Conservation (phyloP, 495 filamentous ascomycete genomes). For the Penicillium atrosanguineum region DNA sequence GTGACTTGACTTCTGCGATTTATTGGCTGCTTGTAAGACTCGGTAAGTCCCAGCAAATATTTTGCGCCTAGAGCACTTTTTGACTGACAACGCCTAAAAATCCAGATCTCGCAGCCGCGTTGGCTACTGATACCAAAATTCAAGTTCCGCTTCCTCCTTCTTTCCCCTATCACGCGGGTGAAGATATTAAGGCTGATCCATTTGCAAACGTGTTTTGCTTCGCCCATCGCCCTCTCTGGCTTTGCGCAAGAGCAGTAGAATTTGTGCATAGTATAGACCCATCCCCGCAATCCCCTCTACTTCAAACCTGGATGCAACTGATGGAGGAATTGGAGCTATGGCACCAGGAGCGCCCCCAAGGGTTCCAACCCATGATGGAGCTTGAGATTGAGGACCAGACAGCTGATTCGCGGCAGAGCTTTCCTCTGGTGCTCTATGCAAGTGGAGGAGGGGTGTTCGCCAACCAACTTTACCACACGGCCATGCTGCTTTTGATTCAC, state of each 20-base stretch:
- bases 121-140: slow-evolving; percentile 27
- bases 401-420: slow-evolving; percentile 20
- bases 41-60: slow-evolving; percentile 22
- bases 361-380: slow-evolving; percentile 36
- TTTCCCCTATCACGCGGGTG: slow-evolving; percentile 13
- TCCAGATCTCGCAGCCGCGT: slow-evolving; percentile 27
- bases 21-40: slow-evolving; percentile 39
- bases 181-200: slow-evolving; percentile 12
- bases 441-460: slow-evolving; percentile 39
- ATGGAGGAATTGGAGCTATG: slow-evolving; percentile 31
- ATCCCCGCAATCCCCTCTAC: slow-evolving; percentile 7
- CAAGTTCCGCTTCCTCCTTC: slow-evolving; percentile 22
- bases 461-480: slow-evolving; percentile 44
- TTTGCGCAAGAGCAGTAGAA: slow-evolving; percentile 25
- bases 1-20: slow-evolving; percentile 24
- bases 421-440: slow-evolving; percentile 40
- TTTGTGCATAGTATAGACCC: slow-evolving; percentile 24
- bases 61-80: neutral
- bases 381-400: slow-evolving; percentile 15
- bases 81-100: neutral
- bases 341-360: slow-evolving; percentile 33
- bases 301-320: slow-evolving; percentile 25
- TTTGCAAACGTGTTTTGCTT: slow-evolving; percentile 25
- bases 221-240: slow-evolving; percentile 28
- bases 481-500: slow-evolving; percentile 38